phyloP scores from a whole-genome alignment of 192 early-diverging fungal genomes.

The Neocallimastix lanati region DNA sequence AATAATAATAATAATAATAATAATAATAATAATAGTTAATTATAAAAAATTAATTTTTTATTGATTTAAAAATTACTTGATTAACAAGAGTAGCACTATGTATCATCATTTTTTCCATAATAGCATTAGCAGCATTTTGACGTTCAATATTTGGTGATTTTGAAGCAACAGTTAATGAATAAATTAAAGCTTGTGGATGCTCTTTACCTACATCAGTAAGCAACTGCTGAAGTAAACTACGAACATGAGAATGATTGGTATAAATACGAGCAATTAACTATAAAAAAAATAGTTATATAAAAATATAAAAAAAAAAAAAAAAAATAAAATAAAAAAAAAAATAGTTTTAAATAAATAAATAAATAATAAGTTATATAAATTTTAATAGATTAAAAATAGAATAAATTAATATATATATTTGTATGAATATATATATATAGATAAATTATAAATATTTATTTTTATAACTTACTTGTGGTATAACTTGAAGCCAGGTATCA shows the following conservation, averaged over 20 bases:
- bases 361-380: no score
- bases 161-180: constrained; percentile 87
- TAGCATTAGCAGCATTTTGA: constrained; percentile 56
- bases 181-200: constrained; percentile 94
- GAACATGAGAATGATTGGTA: constrained; percentile 50
- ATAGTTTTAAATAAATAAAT: no score
- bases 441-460: background rate
- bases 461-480: constrained; percentile 53
- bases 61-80: no score
- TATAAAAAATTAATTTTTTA: no score
- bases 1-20: no score
- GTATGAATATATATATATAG: no score
- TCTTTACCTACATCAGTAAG: constrained; percentile 75
- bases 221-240: constrained; percentile 72
- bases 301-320: no score
- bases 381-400: no score
- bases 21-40: no score
- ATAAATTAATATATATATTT: no score
- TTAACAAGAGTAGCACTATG: constrained; percentile 71
- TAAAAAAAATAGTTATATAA: no score
- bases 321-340: no score
- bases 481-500: constrained; percentile 92
- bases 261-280: constrained; percentile 87
- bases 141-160: constrained; percentile 65
- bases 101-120: constrained; percentile 80